Conservation (phyloP, 176 grass and related monocot species). For the Aegilops tauschii region DNA sequence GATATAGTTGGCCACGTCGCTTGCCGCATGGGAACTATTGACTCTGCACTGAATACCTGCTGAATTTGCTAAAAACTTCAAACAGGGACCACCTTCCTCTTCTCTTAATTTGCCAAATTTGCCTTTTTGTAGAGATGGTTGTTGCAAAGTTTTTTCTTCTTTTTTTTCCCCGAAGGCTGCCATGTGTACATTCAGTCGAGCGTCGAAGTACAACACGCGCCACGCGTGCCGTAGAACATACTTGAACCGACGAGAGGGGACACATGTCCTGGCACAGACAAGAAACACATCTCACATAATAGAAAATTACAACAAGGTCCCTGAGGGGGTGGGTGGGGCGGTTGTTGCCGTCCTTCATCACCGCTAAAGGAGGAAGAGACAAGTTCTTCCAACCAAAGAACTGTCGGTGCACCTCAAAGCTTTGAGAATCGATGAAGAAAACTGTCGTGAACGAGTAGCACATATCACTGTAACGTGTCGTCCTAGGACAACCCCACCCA, state of each 20-base stretch:
- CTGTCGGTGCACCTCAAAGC: background rate
- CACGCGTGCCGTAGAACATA: background rate
- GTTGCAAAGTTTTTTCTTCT: background rate
- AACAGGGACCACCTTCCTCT: background rate
- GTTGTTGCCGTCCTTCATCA: background rate
- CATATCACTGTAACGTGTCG: background rate
- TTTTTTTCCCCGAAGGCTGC: background rate
- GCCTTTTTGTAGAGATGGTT: background rate
- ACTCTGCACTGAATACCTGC: conserved; percentile 2
- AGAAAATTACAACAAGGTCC: no score
- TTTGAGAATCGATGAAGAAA: background rate
- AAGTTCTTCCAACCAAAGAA: background rate
- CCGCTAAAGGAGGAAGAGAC: background rate
- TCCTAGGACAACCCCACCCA: no score
- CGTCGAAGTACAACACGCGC: background rate
- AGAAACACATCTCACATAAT: background rate
- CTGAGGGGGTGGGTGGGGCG: background rate
- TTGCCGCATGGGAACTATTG: conserved; percentile 20
- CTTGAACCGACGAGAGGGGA: background rate
- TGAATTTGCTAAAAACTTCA: background rate
- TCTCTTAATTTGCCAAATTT: background rate
- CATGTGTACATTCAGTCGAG: background rate
- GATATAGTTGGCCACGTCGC: conserved; percentile 8
- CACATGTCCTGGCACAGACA: background rate
- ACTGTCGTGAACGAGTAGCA: background rate